Conservation (phyloP, 345 rosid genomes). For the Eucalyptus leucophloia region DNA sequence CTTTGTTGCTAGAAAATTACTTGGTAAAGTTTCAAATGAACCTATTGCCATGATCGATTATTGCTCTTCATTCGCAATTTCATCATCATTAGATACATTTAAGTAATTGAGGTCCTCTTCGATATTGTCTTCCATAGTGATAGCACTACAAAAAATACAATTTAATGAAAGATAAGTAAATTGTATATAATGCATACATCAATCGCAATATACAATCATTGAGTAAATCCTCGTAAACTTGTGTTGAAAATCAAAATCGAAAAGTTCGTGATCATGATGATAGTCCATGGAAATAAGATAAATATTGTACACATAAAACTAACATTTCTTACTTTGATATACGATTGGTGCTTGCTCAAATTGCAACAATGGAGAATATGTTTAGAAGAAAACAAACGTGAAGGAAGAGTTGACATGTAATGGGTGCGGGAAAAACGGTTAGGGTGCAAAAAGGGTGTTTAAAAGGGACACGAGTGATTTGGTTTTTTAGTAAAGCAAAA, state of each 20-base stretch:
- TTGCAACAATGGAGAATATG: too few species aligned
- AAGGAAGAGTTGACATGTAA: neutral
- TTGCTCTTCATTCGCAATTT: neutral
- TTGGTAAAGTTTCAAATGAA: too few species aligned
- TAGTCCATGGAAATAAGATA: neutral
- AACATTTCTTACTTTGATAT: too few species aligned
- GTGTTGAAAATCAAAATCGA: fast-evolving
- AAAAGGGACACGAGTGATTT: neutral
- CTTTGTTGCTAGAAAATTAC: neutral
- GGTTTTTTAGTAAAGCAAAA: fast-evolving
- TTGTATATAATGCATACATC: neutral
- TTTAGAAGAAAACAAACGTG: neutral
- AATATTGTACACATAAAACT: too few species aligned
- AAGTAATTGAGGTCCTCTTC: neutral
- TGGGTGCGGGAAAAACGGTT: fast-evolving
- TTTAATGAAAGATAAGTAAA: neutral
- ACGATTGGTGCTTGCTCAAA: too few species aligned
- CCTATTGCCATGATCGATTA: neutral
- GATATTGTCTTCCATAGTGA: neutral
- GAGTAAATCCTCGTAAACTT: too few species aligned
- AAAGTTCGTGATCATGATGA: neutral
- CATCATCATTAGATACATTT: neutral
- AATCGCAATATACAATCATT: neutral
- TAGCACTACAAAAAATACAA: neutral
- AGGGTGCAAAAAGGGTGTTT: neutral